Conservation (phyloP, 495 filamentous ascomycete species). For the Aspergillus sparsus region DNA sequence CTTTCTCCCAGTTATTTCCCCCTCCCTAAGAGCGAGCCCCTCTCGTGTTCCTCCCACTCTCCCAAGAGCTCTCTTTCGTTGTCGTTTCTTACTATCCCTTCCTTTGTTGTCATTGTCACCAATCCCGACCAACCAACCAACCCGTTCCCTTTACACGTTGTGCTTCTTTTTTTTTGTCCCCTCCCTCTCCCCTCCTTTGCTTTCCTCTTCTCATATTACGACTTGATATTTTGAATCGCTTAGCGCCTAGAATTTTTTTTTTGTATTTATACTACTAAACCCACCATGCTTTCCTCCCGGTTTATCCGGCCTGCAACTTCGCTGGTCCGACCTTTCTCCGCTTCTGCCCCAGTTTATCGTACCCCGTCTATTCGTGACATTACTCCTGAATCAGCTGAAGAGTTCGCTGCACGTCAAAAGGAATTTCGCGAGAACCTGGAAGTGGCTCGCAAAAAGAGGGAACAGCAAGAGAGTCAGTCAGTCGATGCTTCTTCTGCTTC, state of each 20-base stretch:
- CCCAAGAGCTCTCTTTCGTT: constrained; percentile 1
- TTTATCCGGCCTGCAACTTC: constrained; percentile 49
- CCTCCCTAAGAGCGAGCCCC: constrained; percentile 17
- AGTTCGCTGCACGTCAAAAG: constrained; percentile 79
- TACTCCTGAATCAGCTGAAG: constrained; percentile 63
- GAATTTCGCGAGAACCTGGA: constrained; percentile 82
- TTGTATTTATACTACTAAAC: constrained; percentile 12
- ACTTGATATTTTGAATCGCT: too few relatives aligned
- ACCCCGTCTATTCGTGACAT: constrained; percentile 86
- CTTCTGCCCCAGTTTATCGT: constrained; percentile 54
- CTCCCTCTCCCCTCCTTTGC: too few relatives aligned
- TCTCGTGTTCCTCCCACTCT: constrained; percentile 19
- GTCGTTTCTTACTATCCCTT: too few relatives aligned
- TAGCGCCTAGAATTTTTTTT: too few relatives aligned
- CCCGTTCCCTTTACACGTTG: too few relatives aligned
- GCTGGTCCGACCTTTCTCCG: constrained; percentile 61
- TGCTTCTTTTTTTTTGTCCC: too few relatives aligned
- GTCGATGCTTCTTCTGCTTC: constrained; percentile 48
- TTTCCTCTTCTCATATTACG: too few relatives aligned
- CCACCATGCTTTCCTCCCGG: constrained; percentile 52
- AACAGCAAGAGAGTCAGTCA: constrained; percentile 83
- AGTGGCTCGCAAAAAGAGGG: constrained; percentile 68
- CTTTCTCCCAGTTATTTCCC: constrained; percentile 18
- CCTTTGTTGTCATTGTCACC: too few relatives aligned
- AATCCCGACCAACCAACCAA: too few relatives aligned